Evolutionary conservation across 2,329 filamentous ascomycete genomes (phyloP).

Genomic region (Balansia obtecta): DNA sequence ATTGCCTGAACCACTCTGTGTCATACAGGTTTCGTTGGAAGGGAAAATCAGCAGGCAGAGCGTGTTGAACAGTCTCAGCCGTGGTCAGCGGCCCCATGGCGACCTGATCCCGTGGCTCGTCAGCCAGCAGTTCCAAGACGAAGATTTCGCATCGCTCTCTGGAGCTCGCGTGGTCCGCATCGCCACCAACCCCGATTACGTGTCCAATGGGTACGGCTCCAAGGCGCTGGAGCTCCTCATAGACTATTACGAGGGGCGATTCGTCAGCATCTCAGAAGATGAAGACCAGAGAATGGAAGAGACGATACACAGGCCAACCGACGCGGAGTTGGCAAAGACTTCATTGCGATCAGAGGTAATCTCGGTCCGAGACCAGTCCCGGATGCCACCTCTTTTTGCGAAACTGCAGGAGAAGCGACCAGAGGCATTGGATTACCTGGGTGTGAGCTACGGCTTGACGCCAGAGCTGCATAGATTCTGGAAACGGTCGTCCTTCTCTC

Average conservation of each 20-base stretch:
- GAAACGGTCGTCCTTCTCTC: slow-evolving; percentile 77
- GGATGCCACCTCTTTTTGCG: slow-evolving; percentile 88
- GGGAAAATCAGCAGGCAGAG: slow-evolving; percentile 90
- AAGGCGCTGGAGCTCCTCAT: slow-evolving; percentile 76
- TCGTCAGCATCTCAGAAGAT: slow-evolving; percentile 69
- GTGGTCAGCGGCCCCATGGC: slow-evolving; percentile 79
- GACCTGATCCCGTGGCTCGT: slow-evolving; percentile 97
- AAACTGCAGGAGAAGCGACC: slow-evolving; percentile 75
- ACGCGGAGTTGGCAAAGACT: slow-evolving; percentile 64
- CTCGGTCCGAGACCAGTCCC: slow-evolving; percentile 75
- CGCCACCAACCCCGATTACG: slow-evolving; percentile 89
- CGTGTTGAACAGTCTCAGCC: slow-evolving; percentile 76
- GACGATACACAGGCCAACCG: slow-evolving; percentile 66
- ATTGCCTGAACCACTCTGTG: slow-evolving; percentile 85
- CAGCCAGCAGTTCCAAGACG: slow-evolving; percentile 95
- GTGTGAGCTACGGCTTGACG: slow-evolving; percentile 91
- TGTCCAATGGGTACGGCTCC: slow-evolving; percentile 85
- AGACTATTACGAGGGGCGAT: slow-evolving; percentile 93
- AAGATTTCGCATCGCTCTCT: slow-evolving; percentile 87
- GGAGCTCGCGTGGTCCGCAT: slow-evolving; percentile 89
- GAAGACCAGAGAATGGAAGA: slow-evolving; percentile 40
- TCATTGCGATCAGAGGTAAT: slow-evolving; percentile 78
- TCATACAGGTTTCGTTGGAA: slow-evolving; percentile 88
- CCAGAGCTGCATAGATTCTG: slow-evolving; percentile 86
- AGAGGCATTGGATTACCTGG: slow-evolving; percentile 76